Base-by-base conservation (phyloP, 345 rosid genomes). In the Sapria himalayana region DNA sequence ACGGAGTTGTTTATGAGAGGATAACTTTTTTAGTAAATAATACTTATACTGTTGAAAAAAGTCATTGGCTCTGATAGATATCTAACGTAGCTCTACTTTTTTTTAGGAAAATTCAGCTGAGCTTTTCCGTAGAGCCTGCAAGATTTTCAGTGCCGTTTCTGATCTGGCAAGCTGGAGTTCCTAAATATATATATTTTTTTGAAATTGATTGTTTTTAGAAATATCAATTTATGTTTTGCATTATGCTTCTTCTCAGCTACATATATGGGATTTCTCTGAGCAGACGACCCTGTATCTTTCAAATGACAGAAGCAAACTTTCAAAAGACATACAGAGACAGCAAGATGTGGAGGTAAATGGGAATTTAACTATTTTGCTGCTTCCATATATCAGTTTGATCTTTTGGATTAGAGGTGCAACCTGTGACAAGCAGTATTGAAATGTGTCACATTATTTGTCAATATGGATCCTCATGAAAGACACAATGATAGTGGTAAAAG, bases 211-310 rank as follows among this genome's bases (percentile, higher is more conserved):
- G n/a, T n/a, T 9, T 48, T 37, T 37, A 37, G 48, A 9, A 39
- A 43, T 45, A 25, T 15, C 14, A 23, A 11, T 22, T 18, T 37
- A 49, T 49, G 16, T 51, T 45, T 44, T 54, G 52, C 63, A 50
- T 41, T 38, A 13, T 60, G 39, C 29, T 60, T 29, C 45, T 60
- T 29, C 47, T 52, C 81, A 89, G 98, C 31, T 82, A 46, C 84
- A 72, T 23, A 74, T 89, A 33, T 82, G 98, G 95, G 98, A 82
- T 57, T 76, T 76, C 62, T 89, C 86, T 32, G 85, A 93, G 44
- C 84, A 73, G 59, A 82, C 82, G 37, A 55, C 70, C 37, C 58
- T 63, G 45, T 62, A 58, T 64, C 70, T 73, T 34, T 40, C 54
- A 31, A 71, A 63, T 49, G 93, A 79, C 43, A 51, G 57, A 60